Conservation (phyloP, 371 early-diverging fungal genomes). For the Basidiobolus heterosporus region DNA sequence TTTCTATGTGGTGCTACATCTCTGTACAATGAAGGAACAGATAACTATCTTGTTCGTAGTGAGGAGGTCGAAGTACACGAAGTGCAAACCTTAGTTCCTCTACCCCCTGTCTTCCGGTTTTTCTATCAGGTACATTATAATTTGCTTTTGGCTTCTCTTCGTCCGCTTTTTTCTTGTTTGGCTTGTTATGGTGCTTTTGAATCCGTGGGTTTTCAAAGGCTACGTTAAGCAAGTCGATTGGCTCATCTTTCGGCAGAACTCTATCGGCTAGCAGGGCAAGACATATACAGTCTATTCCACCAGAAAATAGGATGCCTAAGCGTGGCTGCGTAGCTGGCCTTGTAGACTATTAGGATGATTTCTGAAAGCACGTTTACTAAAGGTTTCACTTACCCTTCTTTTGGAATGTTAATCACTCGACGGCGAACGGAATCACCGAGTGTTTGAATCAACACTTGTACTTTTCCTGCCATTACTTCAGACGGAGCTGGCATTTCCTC, state of each 20-base stretch:
- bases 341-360: not conserved
- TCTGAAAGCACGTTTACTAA: not conserved
- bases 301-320: conserved; percentile 79
- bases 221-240: conserved; percentile 87
- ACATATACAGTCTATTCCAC: conserved; percentile 81
- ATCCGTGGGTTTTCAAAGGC: conserved; percentile 84
- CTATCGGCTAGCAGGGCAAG: conserved; percentile 64
- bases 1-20: conserved; percentile 26
- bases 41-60: not conserved
- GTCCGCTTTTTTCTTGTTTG: not conserved
- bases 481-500: not conserved
- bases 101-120: conserved; percentile 52
- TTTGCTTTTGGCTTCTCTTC: conserved; percentile 5
- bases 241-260: conserved; percentile 43
- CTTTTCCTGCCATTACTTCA: not conserved
- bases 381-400: conserved; percentile 14
- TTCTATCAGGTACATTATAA: conserved; percentile 80
- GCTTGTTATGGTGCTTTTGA: not conserved
- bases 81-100: conserved; percentile 30
- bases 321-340: conserved; percentile 9
- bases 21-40: not conserved
- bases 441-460: conserved; percentile 12
- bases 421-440: conserved; percentile 32
- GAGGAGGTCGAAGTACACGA: not conserved
- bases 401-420: conserved; percentile 36